These are phyloP conservation scores for Acacia concinna DNA, from an alignment of 331 rosid genomes.

Conservation along the genomic window DNA sequence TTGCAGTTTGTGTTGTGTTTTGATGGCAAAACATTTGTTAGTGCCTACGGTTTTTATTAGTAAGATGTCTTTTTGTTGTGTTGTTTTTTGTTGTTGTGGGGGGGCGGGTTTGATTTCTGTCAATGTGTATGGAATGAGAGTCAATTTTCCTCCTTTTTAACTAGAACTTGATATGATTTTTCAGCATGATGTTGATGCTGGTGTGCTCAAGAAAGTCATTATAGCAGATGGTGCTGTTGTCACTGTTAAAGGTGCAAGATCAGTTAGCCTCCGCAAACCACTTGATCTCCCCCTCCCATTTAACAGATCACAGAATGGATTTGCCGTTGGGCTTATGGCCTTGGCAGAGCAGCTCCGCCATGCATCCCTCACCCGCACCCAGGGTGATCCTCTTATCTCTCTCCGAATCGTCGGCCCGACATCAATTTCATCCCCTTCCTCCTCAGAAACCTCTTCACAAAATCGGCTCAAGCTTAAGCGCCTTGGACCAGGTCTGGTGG, in stretches of 20 bases:
- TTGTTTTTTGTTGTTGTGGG: too few relatives aligned
- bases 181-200: conserved; percentile 99
- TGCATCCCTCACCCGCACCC: not conserved
- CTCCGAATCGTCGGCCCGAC: conserved; percentile 88
- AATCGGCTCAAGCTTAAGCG: conserved; percentile 85
- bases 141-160: not conserved
- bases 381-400: conserved; percentile 54
- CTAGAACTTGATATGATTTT: conserved; percentile 29
- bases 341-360: conserved; percentile 14
- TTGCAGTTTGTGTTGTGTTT: not conserved
- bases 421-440: conserved; percentile 43
- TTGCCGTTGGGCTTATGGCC: conserved; percentile 47
- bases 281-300: conserved; percentile 81
- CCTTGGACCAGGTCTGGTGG: conserved; percentile 94
- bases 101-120: too few relatives aligned
- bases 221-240: conserved; percentile 96
- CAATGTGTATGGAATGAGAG: not conserved
- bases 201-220: conserved; percentile 87
- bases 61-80: too few relatives aligned
- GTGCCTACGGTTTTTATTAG: not conserved
- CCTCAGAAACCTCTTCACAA: conserved; percentile 49
- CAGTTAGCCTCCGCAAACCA: conserved; percentile 85
- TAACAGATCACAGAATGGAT: conserved; percentile 54
- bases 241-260: conserved; percentile 88
- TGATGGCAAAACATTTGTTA: not conserved